Base-by-base conservation (phyloP, 257 asterid species). In the Capsicum rhomboideum region DNA sequence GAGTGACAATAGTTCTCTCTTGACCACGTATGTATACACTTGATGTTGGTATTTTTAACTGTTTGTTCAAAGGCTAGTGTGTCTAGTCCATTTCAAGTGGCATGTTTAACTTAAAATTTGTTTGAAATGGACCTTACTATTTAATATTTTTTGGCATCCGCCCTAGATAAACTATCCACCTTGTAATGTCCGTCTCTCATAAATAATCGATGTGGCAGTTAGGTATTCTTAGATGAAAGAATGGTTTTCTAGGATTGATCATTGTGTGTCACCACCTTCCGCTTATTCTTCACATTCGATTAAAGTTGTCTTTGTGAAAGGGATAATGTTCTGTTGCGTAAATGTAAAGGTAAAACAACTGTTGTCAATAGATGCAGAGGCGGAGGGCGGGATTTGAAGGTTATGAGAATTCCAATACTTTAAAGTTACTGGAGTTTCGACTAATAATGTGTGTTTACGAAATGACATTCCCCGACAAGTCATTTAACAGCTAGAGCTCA, bases 301-400 rank as follows among this genome's bases (percentile, higher is more conserved):
- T 23, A 23, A 61, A 23, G 18, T 61, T 50, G 59, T n/a, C n/a
- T n/a, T n/a, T n/a, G n/a, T n/a, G n/a, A n/a, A n/a, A n/a, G n/a
- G n/a, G n/a, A n/a, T n/a, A n/a, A n/a, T n/a, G n/a, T n/a, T n/a
- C n/a, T n/a, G n/a, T n/a, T n/a, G n/a, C n/a, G n/a, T n/a, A n/a
- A n/a, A n/a, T n/a, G n/a, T n/a, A n/a, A n/a, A n/a, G n/a, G n/a
- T n/a, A n/a, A n/a, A n/a, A n/a, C n/a, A n/a, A n/a, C n/a, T n/a
- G n/a, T n/a, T n/a, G n/a, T n/a, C 0, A 21, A 61, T 1, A 11
- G 1, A 61, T 11, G 4, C 18, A 11, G 6, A 61, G 2, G n/a
- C n/a, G 0, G 10, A 6, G 4, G 4, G 0, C 20, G 2, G 0
- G 0, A 61, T 61, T 61, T 11, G 13, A 46, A 11, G 11, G 9